These are phyloP conservation scores for Boletus tylopilopsis DNA, from an alignment of 768 basidiomycete species.

Conservation along the genomic window DNA sequence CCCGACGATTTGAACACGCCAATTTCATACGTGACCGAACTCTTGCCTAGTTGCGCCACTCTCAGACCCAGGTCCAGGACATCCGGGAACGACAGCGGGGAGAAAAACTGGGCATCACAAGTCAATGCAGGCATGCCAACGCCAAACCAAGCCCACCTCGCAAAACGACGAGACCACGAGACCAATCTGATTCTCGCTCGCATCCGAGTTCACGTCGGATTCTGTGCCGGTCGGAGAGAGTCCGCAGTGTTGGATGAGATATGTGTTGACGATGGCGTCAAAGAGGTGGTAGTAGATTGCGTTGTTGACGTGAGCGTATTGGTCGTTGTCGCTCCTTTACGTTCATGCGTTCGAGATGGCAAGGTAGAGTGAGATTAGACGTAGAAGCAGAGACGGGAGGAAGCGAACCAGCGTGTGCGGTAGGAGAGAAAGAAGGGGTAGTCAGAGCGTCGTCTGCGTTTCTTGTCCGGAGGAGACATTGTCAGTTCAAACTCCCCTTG, in stretches of 20 bases:
- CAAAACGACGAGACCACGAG: conserved; percentile 78
- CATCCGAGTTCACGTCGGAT: conserved; percentile 22
- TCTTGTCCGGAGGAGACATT: too few relatives aligned
- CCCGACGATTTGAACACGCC: conserved; percentile 55
- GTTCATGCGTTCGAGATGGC: not conserved
- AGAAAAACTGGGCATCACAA: conserved; percentile 54
- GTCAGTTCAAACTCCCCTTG: too few relatives aligned
- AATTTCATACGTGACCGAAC: conserved; percentile 77
- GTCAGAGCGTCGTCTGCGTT: conserved; percentile 43
- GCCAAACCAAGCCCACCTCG: conserved; percentile 37
- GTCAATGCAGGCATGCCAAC: not conserved
- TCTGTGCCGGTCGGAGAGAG: conserved; percentile 40
- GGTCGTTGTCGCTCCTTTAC: conserved; percentile 86
- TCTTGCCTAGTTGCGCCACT: conserved; percentile 63
- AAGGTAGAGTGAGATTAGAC: not conserved
- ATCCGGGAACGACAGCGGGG: conserved; percentile 70
- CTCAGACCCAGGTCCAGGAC: conserved; percentile 67
- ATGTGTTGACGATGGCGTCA: conserved; percentile 79
- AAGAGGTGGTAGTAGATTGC: conserved; percentile 77
- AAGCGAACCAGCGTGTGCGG: conserved; percentile 62
- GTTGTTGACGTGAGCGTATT: conserved; percentile 81
- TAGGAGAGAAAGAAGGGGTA: conserved; percentile 61
- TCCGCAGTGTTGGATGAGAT: conserved; percentile 63
- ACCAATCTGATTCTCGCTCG: conserved; percentile 47
- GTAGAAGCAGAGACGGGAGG: not conserved